These are phyloP conservation scores for Ochromonas danica DNA, from an alignment of 108 stramenopile species.

Conservation along the genomic window DNA sequence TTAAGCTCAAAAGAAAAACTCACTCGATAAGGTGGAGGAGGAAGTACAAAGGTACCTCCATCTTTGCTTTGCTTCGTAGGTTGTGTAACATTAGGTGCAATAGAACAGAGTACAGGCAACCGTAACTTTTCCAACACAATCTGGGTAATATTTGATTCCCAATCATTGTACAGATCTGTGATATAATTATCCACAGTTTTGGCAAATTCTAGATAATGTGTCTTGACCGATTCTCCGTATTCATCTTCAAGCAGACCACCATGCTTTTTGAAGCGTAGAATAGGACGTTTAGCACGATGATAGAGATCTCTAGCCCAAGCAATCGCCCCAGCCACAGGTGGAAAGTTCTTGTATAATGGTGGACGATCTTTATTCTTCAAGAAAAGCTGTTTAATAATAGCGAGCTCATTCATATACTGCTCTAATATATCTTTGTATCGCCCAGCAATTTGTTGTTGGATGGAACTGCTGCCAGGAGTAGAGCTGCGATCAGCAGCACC, in stretches of 20 bases:
- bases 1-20: conserved; percentile 61
- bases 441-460: conserved; percentile 59
- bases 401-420: conserved; percentile 66
- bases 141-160: conserved; percentile 50
- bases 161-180: conserved; percentile 56
- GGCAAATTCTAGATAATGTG: conserved; percentile 63
- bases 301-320: conserved; percentile 68
- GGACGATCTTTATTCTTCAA: conserved; percentile 46
- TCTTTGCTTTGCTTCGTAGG: conserved; percentile 7
- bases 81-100: conserved; percentile 29
- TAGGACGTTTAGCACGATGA: conserved; percentile 64
- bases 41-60: conserved; percentile 39
- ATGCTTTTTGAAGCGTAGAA: conserved; percentile 64
- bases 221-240: conserved; percentile 61
- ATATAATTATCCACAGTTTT: conserved; percentile 59
- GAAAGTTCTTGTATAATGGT: conserved; percentile 63
- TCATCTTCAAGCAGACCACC: conserved; percentile 58
- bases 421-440: conserved; percentile 65
- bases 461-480: conserved; percentile 30
- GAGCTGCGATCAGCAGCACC: conserved; percentile 29
- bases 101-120: conserved; percentile 47
- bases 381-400: conserved; percentile 48
- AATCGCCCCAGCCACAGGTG: conserved; percentile 67
- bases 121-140: conserved; percentile 60
- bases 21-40: conserved; percentile 63